Conservation (phyloP, 1,284 basidiomycete species). For the Malassezia nana region DNA sequence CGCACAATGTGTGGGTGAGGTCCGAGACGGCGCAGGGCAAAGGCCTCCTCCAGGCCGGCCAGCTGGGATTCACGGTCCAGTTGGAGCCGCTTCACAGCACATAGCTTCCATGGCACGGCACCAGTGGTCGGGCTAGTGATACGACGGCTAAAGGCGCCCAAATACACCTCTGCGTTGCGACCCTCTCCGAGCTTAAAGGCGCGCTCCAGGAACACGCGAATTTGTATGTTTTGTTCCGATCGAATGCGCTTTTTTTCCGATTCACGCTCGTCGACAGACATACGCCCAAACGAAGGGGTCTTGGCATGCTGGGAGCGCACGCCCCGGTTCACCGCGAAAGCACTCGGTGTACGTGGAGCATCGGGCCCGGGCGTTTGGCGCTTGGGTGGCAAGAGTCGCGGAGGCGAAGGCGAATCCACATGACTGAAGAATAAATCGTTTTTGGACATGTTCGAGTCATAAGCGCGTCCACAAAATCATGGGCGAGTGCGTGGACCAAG, state of each 20-base stretch:
- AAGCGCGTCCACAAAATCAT: background rate
- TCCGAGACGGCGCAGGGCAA: conserved; percentile 40
- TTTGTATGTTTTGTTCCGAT: conserved; percentile 29
- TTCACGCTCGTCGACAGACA: conserved; percentile 33
- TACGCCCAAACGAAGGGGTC: conserved; percentile 30
- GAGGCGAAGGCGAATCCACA: background rate
- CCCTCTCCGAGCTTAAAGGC: conserved; percentile 43
- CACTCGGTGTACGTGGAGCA: background rate
- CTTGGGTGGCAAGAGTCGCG: background rate
- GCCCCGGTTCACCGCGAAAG: background rate
- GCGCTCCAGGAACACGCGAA: conserved; percentile 31
- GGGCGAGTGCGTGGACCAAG: background rate
- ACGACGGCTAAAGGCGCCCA: conserved; percentile 24
- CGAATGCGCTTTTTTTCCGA: conserved; percentile 31
- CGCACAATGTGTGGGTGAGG: conserved; percentile 37
- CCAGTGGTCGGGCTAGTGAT: background rate
- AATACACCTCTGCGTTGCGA: conserved; percentile 38
- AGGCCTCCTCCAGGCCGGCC: conserved; percentile 43
- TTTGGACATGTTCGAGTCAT: background rate
- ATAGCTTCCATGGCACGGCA: conserved; percentile 28
- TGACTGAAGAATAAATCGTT: conserved; percentile 6
- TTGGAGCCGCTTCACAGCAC: conserved; percentile 44
- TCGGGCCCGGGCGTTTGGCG: background rate
- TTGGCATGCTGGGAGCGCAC: conserved; percentile 17
- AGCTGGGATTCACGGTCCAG: conserved; percentile 40